phyloP scores from a whole-genome alignment of 768 basidiomycete species.

The Naganishia randhawae region DNA sequence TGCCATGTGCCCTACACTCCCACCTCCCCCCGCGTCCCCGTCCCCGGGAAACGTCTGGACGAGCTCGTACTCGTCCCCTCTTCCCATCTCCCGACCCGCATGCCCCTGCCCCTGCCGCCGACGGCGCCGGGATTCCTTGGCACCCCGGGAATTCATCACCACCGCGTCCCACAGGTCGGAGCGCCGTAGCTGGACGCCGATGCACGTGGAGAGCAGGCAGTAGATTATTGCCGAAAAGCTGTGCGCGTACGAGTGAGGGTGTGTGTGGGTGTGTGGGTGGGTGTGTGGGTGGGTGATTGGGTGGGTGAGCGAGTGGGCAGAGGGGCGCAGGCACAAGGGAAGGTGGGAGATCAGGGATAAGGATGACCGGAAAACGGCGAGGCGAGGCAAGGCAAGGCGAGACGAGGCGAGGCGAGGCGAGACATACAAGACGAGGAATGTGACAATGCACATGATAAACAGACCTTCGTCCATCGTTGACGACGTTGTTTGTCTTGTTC shows the following conservation, averaged over 20 bases:
- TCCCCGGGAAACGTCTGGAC: background rate
- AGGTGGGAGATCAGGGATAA: too few species aligned
- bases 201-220: conserved; percentile 47
- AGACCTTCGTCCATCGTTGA: conserved; percentile 13
- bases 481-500: background rate
- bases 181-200: conserved; percentile 35
- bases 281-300: background rate
- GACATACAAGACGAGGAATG: conserved; percentile 15
- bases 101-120: background rate
- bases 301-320: background rate
- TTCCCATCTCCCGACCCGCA: conserved; percentile 24
- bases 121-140: conserved; percentile 23
- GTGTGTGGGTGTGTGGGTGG: background rate
- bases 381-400: too few species aligned
- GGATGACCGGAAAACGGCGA: too few species aligned
- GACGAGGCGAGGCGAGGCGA: too few species aligned
- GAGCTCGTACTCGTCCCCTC: conserved; percentile 39
- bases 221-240: conserved; percentile 36
- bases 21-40: background rate
- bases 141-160: background rate
- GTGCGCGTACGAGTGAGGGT: background rate
- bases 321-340: background rate
- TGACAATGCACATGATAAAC: conserved; percentile 4
- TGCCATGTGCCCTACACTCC: background rate
- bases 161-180: conserved; percentile 41